Conservation (phyloP, 768 basidiomycete species). For the Tylopilus felleus region DNA sequence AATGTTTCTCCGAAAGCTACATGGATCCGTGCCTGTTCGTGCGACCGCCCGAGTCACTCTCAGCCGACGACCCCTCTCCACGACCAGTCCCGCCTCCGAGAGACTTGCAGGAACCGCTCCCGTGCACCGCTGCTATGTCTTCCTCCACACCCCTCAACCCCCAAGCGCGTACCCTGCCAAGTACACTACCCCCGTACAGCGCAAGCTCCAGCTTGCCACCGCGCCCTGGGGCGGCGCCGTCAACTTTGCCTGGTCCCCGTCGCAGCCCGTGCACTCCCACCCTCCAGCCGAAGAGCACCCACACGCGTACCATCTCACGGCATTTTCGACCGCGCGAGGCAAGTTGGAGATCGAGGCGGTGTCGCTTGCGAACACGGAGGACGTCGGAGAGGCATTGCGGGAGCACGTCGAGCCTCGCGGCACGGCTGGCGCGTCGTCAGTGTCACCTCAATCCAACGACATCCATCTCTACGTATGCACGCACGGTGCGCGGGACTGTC, state of each 20-base stretch:
- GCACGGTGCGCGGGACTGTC: conserved; percentile 74
- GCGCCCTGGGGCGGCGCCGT: conserved; percentile 51
- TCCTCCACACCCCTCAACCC: conserved; percentile 50
- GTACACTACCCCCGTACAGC: conserved; percentile 47
- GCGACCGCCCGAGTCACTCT: background rate
- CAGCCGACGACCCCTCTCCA: conserved; percentile 7
- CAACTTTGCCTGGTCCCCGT: conserved; percentile 57
- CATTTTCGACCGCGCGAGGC: conserved; percentile 48
- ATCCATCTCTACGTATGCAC: conserved; percentile 70
- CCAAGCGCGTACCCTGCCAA: conserved; percentile 49
- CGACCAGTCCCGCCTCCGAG: conserved; percentile 1
- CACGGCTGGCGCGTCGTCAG: conserved; percentile 18
- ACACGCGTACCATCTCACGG: conserved; percentile 40
- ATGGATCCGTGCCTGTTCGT: background rate
- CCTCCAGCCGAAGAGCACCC: conserved; percentile 5
- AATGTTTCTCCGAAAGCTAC: background rate
- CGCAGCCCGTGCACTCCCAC: conserved; percentile 14
- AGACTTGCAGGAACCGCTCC: conserved; percentile 50
- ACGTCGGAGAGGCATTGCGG: conserved; percentile 36
- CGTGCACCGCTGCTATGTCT: conserved; percentile 50
- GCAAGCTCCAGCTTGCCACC: conserved; percentile 44
- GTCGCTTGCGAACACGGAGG: conserved; percentile 48
- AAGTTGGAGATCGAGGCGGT: conserved; percentile 49
- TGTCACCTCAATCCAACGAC: conserved; percentile 15
- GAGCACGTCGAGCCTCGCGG: conserved; percentile 30